Percentiles rank a stretch among this genome's conserved stretches.
Conservation (phyloP, 2,329 filamentous ascomycete species). For the Calonectria pteridis region DNA sequence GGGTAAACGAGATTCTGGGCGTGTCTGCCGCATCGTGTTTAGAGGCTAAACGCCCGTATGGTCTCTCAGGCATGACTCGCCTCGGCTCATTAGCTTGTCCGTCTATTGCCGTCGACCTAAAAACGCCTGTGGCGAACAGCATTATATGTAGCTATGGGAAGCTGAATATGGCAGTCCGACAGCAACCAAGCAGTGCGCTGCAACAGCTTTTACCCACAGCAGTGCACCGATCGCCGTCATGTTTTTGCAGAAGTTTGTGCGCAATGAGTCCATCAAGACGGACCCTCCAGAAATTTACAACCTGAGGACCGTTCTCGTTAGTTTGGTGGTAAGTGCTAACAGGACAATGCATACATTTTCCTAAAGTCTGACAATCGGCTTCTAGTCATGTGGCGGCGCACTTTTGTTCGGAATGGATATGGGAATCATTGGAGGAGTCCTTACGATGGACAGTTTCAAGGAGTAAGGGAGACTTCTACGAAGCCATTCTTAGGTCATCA, state of each 20-base stretch:
- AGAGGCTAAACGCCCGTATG: neutral
- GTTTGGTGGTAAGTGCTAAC: conserved; percentile 17
- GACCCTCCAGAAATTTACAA: conserved; percentile 30
- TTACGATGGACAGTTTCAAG: conserved; percentile 9
- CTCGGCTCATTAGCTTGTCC: neutral
- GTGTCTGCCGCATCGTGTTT: neutral
- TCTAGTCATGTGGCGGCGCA: conserved; percentile 12
- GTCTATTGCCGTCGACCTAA: conserved; percentile 21
- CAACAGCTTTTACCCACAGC: neutral
- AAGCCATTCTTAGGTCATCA: neutral
- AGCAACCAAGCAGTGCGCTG: conserved; percentile 2
- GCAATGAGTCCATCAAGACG: conserved; percentile 28
- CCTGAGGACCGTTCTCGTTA: conserved; percentile 21
- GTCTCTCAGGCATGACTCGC: conserved; percentile 9
- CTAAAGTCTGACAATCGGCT: neutral
- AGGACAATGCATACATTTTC: too few species aligned
- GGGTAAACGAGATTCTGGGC: conserved; percentile 1
- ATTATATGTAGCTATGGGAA: conserved; percentile 5
- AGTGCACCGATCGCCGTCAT: neutral
- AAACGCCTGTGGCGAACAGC: neutral
- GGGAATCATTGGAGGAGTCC: conserved; percentile 21
- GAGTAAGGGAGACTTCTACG: neutral
- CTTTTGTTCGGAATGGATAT: conserved; percentile 23
- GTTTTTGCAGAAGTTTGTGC: conserved; percentile 27
- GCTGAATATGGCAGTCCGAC: too few species aligned